Evolutionary conservation across 106 monocot genomes (phyloP).

Genomic region (Vanilla planifolia): DNA sequence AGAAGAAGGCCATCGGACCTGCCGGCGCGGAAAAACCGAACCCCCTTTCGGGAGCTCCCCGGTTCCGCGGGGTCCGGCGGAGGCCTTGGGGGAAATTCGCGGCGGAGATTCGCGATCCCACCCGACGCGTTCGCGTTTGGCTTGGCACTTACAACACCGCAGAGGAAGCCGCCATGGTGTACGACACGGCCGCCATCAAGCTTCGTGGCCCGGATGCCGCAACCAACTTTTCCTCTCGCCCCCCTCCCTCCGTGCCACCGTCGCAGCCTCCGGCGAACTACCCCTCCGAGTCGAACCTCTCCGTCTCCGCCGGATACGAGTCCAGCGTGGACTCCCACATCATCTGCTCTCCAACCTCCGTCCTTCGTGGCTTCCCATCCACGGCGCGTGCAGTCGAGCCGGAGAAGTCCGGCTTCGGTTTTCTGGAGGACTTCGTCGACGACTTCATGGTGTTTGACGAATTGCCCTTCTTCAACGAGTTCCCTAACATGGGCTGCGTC

Average conservation of each 20-base stretch:
- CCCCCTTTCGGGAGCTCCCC: neutral
- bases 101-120: constrained; percentile 56
- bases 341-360: constrained; percentile 45
- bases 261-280: neutral
- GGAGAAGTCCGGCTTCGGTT: neutral
- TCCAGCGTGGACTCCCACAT: constrained; percentile 30
- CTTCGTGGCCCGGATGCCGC: constrained; percentile 44
- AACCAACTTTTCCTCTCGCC: constrained; percentile 31
- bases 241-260: neutral
- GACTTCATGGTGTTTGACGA: constrained; percentile 26
- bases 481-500: constrained; percentile 14
- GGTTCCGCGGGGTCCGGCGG: constrained; percentile 48
- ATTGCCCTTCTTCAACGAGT: constrained; percentile 15
- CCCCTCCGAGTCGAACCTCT: constrained; percentile 1
- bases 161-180: constrained; percentile 50
- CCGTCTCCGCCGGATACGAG: constrained; percentile 14
- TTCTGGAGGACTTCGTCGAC: neutral
- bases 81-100: constrained; percentile 58
- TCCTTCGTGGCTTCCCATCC: constrained; percentile 23
- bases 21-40: neutral
- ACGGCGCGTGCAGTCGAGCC: neutral
- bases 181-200: constrained; percentile 43
- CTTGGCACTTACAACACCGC: constrained; percentile 53
- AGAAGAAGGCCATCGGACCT: no score
- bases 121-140: constrained; percentile 38